Evolutionary conservation across 2,329 filamentous ascomycete species (phyloP).

Genomic region (Hypoxylon sp.): DNA sequence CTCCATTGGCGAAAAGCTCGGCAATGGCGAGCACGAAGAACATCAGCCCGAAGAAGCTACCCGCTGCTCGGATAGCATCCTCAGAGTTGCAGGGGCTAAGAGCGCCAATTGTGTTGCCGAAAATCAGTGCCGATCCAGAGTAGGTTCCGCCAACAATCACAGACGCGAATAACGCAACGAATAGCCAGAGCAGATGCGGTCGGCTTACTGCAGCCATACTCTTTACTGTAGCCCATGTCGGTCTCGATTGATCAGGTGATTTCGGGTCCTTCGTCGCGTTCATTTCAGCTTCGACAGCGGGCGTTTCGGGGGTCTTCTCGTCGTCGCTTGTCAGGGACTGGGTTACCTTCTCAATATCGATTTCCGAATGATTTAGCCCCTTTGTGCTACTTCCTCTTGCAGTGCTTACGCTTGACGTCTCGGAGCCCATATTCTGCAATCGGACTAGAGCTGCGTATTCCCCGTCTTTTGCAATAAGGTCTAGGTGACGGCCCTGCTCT

Average conservation of each 20-base stretch:
- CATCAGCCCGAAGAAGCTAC: conserved; percentile 56
- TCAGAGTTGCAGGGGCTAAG: conserved; percentile 63
- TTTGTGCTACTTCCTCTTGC: conserved; percentile 46
- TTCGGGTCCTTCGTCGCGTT: conserved; percentile 26
- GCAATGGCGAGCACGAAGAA: conserved; percentile 65
- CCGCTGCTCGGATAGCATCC: conserved; percentile 53
- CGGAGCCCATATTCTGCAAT: conserved; percentile 53
- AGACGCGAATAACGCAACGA: conserved; percentile 58
- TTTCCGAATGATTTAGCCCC: conserved; percentile 49
- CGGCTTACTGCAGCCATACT: conserved; percentile 55
- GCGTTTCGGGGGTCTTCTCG: conserved; percentile 25
- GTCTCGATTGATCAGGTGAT: conserved; percentile 34
- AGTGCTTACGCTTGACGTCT: conserved; percentile 51
- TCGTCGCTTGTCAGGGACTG: conserved; percentile 33
- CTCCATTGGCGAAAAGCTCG: conserved; percentile 71
- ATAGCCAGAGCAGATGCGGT: conserved; percentile 55
- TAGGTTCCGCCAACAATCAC: conserved; percentile 69
- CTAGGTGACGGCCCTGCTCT: conserved; percentile 72
- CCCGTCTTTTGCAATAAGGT: conserved; percentile 60
- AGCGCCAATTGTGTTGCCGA: conserved; percentile 63
- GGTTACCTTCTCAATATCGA: conserved; percentile 55
- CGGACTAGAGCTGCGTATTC: conserved; percentile 52
- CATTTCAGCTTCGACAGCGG: conserved; percentile 26
- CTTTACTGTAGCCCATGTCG: conserved; percentile 56
- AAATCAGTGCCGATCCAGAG: conserved; percentile 67